Percentiles rank a stretch among this genome's conserved stretches.
These are phyloP conservation scores for Anthostomella pinea DNA, from an alignment of 2,329 filamentous ascomycete genomes.

Conservation along the genomic window DNA sequence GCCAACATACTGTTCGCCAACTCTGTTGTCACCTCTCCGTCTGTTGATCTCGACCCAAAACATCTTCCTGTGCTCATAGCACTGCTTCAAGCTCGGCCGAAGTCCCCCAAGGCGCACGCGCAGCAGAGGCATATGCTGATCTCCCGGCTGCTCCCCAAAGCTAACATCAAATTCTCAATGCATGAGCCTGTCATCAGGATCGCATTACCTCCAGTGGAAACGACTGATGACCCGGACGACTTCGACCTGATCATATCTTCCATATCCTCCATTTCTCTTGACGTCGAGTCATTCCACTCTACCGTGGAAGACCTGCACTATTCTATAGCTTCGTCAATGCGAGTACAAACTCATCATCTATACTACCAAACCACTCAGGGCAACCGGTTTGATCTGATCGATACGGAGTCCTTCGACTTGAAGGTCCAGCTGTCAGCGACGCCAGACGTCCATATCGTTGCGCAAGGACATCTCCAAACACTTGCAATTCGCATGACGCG, in stretches of 20 bases:
- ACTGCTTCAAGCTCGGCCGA: conserved; percentile 60
- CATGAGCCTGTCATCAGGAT: conserved; percentile 95
- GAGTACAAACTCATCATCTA: conserved; percentile 80
- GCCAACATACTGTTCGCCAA: conserved; percentile 96
- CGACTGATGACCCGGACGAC: conserved; percentile 65
- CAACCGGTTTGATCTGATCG: conserved; percentile 79
- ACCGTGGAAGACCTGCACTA: conserved; percentile 82
- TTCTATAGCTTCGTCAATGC: conserved; percentile 75
- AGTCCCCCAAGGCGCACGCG: conserved; percentile 37
- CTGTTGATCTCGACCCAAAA: conserved; percentile 86
- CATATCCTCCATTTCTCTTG: conserved; percentile 87
- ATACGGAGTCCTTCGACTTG: conserved; percentile 84
- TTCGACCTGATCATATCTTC: conserved; percentile 95
- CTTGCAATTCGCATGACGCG: conserved; percentile 87
- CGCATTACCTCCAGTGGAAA: conserved; percentile 74
- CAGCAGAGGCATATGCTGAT: conserved; percentile 66
- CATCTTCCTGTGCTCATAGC: conserved; percentile 84
- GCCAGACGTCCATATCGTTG: conserved; percentile 79
- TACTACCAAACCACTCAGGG: conserved; percentile 92
- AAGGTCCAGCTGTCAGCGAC: conserved; percentile 82
- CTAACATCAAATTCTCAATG: conserved; percentile 91
- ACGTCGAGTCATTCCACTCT: conserved; percentile 94
- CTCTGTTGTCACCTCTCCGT: conserved; percentile 92
- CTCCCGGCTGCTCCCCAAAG: conserved; percentile 88
- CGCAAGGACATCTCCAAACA: conserved; percentile 76